Base-by-base conservation (phyloP, 768 basidiomycete species). In the Leccinum olivaceopallidum region DNA sequence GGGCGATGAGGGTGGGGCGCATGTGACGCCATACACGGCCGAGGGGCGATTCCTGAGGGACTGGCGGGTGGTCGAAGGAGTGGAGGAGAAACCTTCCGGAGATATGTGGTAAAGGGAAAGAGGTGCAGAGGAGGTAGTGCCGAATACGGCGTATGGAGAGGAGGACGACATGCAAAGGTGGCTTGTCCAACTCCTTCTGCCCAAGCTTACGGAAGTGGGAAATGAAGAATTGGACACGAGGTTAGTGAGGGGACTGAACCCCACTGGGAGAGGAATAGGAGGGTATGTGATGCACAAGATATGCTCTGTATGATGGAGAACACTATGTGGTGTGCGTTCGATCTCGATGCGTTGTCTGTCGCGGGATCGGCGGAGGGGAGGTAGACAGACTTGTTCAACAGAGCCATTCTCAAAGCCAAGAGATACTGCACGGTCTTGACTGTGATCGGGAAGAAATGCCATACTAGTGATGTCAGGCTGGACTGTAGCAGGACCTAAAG, bases 1-100 rank as follows among this genome's bases (percentile, higher is more conserved):
- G 1, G 86, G 84, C 22, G 86, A 86, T 32, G 83, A 79, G 0
- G 79, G 78, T 1, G 89, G 86, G 8, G 84, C 83, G 26, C 76
- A 77, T 6, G 84, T 76, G 69, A 94, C 83, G 49, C 83, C 88
- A 75, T 92, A 93, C 12, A 92, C 92, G 1, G 91, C 89, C 36
- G 85, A 82, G 4, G 72, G 68, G 52, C 59, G 49, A 42, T 68
- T 62, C 56, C 73, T 69, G 30, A 71, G 67, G 8, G 81, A 75
- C 57, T 78, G 76, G 53, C 90, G 77, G 60, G 80, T 69, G 50
- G 81, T 77, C 48, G 78, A 76, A 6, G 91, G 86, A 1, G 65
- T 71, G 12, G 72, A 58, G 5, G 80, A 77, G n/a, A 90, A 63
- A 0, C 73, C 75, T 22, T 79, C 77, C 49, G 81, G 75, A 7